phyloP scores from a whole-genome alignment of 2,329 filamentous ascomycete genomes.

The Emergomyces orientalis region DNA sequence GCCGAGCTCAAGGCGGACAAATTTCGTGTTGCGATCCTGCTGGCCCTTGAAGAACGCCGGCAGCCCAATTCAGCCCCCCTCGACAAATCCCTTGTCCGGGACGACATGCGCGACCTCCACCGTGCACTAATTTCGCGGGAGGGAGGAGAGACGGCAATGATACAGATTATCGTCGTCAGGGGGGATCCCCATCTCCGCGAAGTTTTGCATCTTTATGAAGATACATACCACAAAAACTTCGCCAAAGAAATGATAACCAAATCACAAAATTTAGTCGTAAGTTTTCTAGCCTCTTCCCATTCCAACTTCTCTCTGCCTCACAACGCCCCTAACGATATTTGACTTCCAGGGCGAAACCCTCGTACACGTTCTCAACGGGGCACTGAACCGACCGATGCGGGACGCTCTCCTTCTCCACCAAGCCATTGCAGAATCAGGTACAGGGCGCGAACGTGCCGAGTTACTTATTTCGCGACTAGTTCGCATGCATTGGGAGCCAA shows the following conservation, averaged over 20 bases:
- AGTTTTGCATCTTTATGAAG: conserved; percentile 67
- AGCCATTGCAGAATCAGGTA: conserved; percentile 65
- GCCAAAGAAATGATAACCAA: conserved; percentile 78
- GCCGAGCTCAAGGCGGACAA: conserved; percentile 92
- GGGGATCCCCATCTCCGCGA: conserved; percentile 76
- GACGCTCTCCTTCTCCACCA: conserved; percentile 87
- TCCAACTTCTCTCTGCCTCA: not conserved
- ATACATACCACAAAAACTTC: conserved; percentile 67
- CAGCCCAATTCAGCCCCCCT: conserved; percentile 70
- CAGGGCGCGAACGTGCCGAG: conserved; percentile 67
- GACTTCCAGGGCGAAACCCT: conserved; percentile 71
- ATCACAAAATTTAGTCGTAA: conserved; percentile 83
- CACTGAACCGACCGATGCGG: conserved; percentile 89
- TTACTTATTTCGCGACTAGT: conserved; percentile 81
- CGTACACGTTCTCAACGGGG: conserved; percentile 89
- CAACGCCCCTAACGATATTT: not conserved
- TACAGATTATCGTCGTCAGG: conserved; percentile 69
- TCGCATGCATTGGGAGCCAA: conserved; percentile 82
- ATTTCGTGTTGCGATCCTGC: conserved; percentile 78
- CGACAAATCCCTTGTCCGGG: conserved; percentile 53
- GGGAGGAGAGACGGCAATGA: conserved; percentile 81
- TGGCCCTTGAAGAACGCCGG: conserved; percentile 70
- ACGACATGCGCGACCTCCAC: conserved; percentile 65
- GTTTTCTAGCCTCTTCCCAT: conserved; percentile 31
- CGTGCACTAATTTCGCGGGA: conserved; percentile 59